Evolutionary conservation across 2,329 filamentous ascomycete genomes (phyloP), one percentile per base, ranked within the genome.

Genomic region (Monilinia laxa): DNA sequence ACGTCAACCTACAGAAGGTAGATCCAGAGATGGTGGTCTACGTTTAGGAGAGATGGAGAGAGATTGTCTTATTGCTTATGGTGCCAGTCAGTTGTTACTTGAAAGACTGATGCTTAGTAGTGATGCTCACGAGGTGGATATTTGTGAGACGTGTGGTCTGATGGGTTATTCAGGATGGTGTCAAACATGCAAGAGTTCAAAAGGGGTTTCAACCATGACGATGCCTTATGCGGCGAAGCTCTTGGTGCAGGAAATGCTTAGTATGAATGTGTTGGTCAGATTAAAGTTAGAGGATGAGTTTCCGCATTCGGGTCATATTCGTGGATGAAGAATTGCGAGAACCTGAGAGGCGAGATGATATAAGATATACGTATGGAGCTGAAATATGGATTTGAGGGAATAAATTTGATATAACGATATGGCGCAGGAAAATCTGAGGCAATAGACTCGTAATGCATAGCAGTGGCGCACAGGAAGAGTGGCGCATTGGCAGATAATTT

Each of bases 201-300:
- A 90, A 67, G 88, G 90, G 40, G 92, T 99, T 35, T 90, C 92
- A 20, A 90, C 90, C 78, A 97, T 99, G 90, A 94, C 90, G 45
- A 96, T 99, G 85, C 95, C 95, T 45, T 99, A 99, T 79, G 95
- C 95, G 23, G 95, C 95, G 0, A 98, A 99, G 84, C 80, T 99
- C 76, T 81, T 99, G 66, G 92, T 98, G 59, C 95, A 99, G 81
- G 95, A 99, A 80, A 80, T 99, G 75, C 89, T 96, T 76, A 96
- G 92, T 78, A 99, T 99, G 95, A 99, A 99, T 78, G 92, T 99
- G n/a, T 91, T 93, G 69, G 94, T 96, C 68, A 85, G 91, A 67
- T 82, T 99, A 79, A 91, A 94, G 81, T 80, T 99, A 71, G 92
- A 92, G 74, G 95, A 99, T 76, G 92, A 98, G 80, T 99, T 99